Base-by-base conservation (phyloP, 306 rosid genomes). In the Senna tora region DNA sequence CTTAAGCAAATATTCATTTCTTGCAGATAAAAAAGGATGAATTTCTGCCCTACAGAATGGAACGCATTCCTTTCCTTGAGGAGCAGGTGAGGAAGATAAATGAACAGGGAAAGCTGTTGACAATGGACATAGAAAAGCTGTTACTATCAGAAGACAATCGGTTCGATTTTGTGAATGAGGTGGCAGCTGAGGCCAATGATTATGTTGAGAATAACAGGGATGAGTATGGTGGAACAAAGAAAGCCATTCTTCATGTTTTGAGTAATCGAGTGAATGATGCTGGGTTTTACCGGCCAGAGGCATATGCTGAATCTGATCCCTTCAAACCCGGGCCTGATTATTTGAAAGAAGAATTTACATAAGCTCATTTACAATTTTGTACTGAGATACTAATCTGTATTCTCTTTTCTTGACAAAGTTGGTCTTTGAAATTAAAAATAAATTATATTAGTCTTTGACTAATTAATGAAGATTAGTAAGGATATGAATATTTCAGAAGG, bases 211-310 rank as follows among this genome's bases (percentile, higher is more conserved):
- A 69, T 69, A 80, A 93, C 83, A 82, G 81, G 39, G 98, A 93
- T 43, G 91, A 83, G 77, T 91, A 89, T 77, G 97, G 97, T 11
- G 94, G 89, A 22, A 71, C 69, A 75, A 93, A 91, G 88, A 93
- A 93, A 79, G 98, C 97, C 80, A 84, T 89, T 73, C 90, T 90
- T 76, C 98, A 93, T 19, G 98, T 83, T 74, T 79, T 94, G 72
- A 91, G 97, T 69, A 83, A 91, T 81, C 84, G 95, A 11, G 73
- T 91, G 83, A 94, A 94, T 17, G 95, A 94, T 62, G 64, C 85
- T 17, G 97, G 98, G 67, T 79, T 87, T 79, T 79, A 80, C 79
- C 80, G 96, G 34, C 86, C 92, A 9, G 96, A 90, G 9, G 98
- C 94, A 32, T 93, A 93, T 71, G 85, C 83, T 4, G 92, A 87